Evolutionary conservation across 208 protist genomes (phyloP).

Genomic region (Angomonas deanei): DNA sequence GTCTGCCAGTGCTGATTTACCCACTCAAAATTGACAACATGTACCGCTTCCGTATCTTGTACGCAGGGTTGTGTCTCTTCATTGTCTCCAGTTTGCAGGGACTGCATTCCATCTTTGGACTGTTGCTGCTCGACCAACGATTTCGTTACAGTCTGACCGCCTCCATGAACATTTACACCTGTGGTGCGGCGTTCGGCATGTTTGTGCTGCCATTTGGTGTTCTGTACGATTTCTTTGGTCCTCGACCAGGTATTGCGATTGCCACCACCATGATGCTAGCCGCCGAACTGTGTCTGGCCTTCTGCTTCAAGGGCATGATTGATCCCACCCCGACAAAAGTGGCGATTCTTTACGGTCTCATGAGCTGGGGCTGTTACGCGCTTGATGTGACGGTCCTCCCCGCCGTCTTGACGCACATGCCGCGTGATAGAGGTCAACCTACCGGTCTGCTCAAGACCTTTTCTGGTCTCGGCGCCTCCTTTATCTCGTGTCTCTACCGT

Average conservation of each 20-base stretch:
- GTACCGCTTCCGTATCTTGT: conserved; percentile 28
- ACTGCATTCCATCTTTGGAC: conserved; percentile 25
- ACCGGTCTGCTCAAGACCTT: conserved; percentile 45
- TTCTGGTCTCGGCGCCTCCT: conserved; percentile 33
- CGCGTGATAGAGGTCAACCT: conserved; percentile 40
- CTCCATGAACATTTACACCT: conserved; percentile 13
- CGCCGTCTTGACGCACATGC: conserved; percentile 36
- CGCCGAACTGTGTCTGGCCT: conserved; percentile 20
- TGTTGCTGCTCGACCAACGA: conserved; percentile 24
- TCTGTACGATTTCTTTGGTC: conserved; percentile 34
- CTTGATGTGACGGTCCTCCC: conserved; percentile 33
- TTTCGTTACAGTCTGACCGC: conserved; percentile 18
- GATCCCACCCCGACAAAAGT: conserved; percentile 16
- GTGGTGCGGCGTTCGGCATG: neutral
- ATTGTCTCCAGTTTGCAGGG: conserved; percentile 26
- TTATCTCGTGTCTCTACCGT: conserved; percentile 40
- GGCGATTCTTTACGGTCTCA: conserved; percentile 37
- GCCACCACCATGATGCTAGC: conserved; percentile 1
- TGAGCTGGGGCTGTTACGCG: conserved; percentile 31
- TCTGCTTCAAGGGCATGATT: conserved; percentile 34
- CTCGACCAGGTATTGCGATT: conserved; percentile 4
- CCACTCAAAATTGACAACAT: conserved; percentile 28
- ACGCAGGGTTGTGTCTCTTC: conserved; percentile 21
- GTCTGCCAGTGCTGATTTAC: conserved; percentile 20
- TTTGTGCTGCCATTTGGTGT: conserved; percentile 6